Conservation (phyloP, 139 green algal species). For the Haematococcus sp. region DNA sequence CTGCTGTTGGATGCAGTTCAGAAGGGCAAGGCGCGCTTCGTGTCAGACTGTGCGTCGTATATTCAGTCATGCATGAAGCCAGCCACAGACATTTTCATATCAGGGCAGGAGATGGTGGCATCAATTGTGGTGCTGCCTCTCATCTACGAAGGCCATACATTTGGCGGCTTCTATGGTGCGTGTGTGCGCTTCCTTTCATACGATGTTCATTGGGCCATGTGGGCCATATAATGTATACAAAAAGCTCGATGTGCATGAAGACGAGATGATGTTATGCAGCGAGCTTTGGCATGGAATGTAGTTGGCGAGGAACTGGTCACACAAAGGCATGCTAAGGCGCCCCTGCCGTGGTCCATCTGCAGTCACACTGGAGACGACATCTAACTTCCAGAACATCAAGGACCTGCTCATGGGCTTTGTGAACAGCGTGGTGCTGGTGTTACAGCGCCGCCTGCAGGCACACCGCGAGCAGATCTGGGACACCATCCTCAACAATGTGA, state of each 20-base stretch:
- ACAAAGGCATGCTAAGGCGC: too few relatives aligned
- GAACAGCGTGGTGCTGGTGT: slow-evolving; percentile 54
- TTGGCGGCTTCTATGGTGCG: slow-evolving; percentile 57
- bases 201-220: too few relatives aligned
- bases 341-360: too few relatives aligned
- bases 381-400: slow-evolving; percentile 66
- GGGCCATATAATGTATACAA: too few relatives aligned
- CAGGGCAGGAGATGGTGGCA: slow-evolving; percentile 49
- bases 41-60: slow-evolving; percentile 56
- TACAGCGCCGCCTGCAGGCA: slow-evolving; percentile 44
- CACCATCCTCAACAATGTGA: slow-evolving; percentile 20
- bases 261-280: too few relatives aligned
- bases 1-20: slow-evolving; percentile 57
- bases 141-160: slow-evolving; percentile 45
- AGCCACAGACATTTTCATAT: slow-evolving; percentile 63
- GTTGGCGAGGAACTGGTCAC: too few relatives aligned
- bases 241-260: too few relatives aligned
- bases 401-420: slow-evolving; percentile 65
- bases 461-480: slow-evolving; percentile 55
- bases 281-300: too few relatives aligned
- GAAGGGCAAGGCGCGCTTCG: slow-evolving; percentile 65
- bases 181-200: too few relatives aligned
- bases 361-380: slow-evolving; percentile 52
- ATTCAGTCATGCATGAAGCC: slow-evolving; percentile 64
- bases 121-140: slow-evolving; percentile 63